Conservation (phyloP, 1,284 basidiomycete genomes). For the Trametes hirsuta region DNA sequence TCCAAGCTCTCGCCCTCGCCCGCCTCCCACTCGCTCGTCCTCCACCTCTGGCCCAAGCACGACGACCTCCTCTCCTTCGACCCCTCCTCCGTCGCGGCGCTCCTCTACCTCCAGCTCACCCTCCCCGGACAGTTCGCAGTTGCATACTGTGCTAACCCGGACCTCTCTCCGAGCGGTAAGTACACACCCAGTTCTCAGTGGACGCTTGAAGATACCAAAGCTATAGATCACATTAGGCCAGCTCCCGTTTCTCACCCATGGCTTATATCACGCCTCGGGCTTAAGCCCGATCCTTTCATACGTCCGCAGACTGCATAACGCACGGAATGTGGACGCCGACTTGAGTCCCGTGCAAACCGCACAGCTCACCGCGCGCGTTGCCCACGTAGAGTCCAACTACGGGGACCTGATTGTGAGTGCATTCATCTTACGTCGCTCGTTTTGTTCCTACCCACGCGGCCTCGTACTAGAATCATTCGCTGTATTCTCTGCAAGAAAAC, state of each 20-base stretch:
- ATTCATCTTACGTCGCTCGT: neutral
- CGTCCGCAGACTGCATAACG: constrained; percentile 49
- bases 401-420: constrained; percentile 69
- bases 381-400: constrained; percentile 66
- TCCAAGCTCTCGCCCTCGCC: constrained; percentile 20
- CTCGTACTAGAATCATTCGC: constrained; percentile 48
- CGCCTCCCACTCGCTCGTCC: constrained; percentile 21
- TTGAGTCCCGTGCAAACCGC: constrained; percentile 51
- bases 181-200: constrained; percentile 21
- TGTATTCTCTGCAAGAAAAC: constrained; percentile 66
- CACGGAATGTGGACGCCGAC: constrained; percentile 47
- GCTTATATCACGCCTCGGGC: constrained; percentile 50
- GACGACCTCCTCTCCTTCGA: constrained; percentile 70
- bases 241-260: constrained; percentile 70
- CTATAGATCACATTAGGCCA: constrained; percentile 49
- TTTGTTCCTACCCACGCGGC: constrained; percentile 4
- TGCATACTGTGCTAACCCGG: constrained; percentile 65
- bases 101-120: constrained; percentile 67
- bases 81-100: constrained; percentile 61
- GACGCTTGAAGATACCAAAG: neutral
- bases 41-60: constrained; percentile 72
- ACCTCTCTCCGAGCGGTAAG: constrained; percentile 77
- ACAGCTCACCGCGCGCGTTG: constrained; percentile 59
- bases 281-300: constrained; percentile 68
- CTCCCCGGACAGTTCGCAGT: constrained; percentile 67